These are phyloP conservation scores for Anthostomella pinea DNA, from an alignment of 2,329 filamentous ascomycete genomes.

Conservation along the genomic window DNA sequence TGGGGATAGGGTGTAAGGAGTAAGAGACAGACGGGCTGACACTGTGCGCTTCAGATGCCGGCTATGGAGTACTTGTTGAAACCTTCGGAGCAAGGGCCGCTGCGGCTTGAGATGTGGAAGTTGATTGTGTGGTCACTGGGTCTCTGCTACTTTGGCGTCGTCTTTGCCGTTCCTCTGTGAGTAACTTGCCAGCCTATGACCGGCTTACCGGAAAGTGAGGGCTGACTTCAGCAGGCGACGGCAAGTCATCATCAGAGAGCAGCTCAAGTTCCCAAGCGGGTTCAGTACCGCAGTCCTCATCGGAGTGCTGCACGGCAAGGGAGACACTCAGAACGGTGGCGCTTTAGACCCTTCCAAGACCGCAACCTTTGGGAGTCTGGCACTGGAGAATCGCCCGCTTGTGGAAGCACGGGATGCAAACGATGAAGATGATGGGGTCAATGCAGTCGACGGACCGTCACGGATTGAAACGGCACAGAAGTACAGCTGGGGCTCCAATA, in stretches of 20 bases:
- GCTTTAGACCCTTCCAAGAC: conserved; percentile 29
- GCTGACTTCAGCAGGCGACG: conserved; percentile 50
- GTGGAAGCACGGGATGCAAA: conserved; percentile 16
- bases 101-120: conserved; percentile 70
- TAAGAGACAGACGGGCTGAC: not conserved
- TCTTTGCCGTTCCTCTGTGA: conserved; percentile 87
- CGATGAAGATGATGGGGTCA: conserved; percentile 17
- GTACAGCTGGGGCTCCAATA: conserved; percentile 45
- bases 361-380: conserved; percentile 32
- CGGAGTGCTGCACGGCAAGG: conserved; percentile 75
- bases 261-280: conserved; percentile 89
- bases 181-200: conserved; percentile 13
- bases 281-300: conserved; percentile 96
- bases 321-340: conserved; percentile 31
- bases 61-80: conserved; percentile 84
- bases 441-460: conserved; percentile 23
- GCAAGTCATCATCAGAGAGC: conserved; percentile 90
- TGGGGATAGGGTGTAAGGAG: not conserved
- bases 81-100: conserved; percentile 72
- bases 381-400: conserved; percentile 31
- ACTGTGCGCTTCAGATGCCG: conserved; percentile 58
- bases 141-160: conserved; percentile 92
- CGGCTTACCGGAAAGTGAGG: not conserved
- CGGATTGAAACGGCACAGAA: conserved; percentile 34
- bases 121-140: conserved; percentile 88